Base-by-base conservation (phyloP, 768 basidiomycete species). In the Mycena vitilis region DNA sequence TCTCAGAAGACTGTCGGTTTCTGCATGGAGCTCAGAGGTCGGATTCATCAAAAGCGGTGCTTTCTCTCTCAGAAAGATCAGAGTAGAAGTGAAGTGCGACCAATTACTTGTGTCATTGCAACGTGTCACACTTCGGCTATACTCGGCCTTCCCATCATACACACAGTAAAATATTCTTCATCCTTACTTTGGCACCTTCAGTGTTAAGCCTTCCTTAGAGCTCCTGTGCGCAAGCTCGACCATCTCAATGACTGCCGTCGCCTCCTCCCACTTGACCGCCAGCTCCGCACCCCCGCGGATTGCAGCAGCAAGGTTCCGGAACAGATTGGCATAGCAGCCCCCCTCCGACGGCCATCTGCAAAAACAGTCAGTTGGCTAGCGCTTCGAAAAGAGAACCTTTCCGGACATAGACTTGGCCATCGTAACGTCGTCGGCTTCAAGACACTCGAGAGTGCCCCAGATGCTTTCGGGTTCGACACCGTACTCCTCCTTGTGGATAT, bases 171-270 rank as follows among this genome's bases (percentile, higher is more conserved):
- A 30, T 30, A 30, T 30, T 30, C 22, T 11, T 16, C 13, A 18
- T 40, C 25, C 36, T 54, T 48, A 63, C 55, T 63, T 45, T 22
- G 79, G 78, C 47, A 85, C 80, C 22, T 64, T 60, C 23, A 85
- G 63, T 1, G 82, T 85, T 38, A 69, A 70, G 11, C 89, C 89
- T 74, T 92, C 88, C 70, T 78, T 84, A 16, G 91, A 86, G 71
- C 91, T 92, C 78, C 86, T 78, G 75, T 88, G 82, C 10, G 91
- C 92, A 12, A 92, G 81, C 78, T 95, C 92, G 72, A 95, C 88
- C 75, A 96, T 84, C 80, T 92, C 87, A 70, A 96, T 88, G 11
- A 92, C 91, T 9, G 84, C 78, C 11, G 87, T 86, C 0, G 92
- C 89, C 75, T 95, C 89, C 71, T 88, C 87, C 85, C 93, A 94